Base-by-base conservation (phyloP, 2,329 filamentous ascomycete species). In the Saccharata proteae region DNA sequence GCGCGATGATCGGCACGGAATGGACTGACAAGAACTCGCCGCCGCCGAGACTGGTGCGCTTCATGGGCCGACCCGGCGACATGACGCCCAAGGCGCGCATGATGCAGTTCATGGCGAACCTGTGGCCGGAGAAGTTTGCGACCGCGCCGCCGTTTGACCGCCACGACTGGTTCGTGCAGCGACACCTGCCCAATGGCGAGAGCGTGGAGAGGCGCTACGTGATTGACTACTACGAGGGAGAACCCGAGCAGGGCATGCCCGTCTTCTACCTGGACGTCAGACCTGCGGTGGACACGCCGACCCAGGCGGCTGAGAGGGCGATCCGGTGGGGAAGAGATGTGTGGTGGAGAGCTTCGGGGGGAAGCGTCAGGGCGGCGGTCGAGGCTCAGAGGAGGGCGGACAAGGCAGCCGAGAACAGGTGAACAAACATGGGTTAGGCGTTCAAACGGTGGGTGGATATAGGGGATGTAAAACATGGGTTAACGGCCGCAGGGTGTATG, bases 221-320 rank as follows among this genome's bases (percentile, higher is more conserved):
- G 34, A 98, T 98, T 52, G 90, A 98, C 57, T 96, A 93, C 59
- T 96, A 96, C 57, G 78, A 80, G 19, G 88, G 77, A 5, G 76
- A 77, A 15, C 78, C 80, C 1, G 84, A 92, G 48, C 74, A 78
- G 3, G 90, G 86, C 18, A 84, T 94, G 52, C 88, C 90, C 3
- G 85, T 96, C 5, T 98, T 98, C 62, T 94, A 77, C 54, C 72
- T 98, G 33, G 90, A 98, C 51, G 90, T 98, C 13, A 71, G 90
- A 40, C 90, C 90, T 2, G 90, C 90, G 3, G 61, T 93, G 24
- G 76, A 80, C 54, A 83, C 82, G 0, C 85, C 85, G 3, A 77
- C 72, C 1, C 78, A 78, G 16, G 80, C 84, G 1, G 73, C 77
- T 3, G 90, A 96, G 64, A 71, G 90, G 30, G 58, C 85, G 38